phyloP scores from a whole-genome alignment of 768 basidiomycete genomes.

The Crepidotus variabilis region DNA sequence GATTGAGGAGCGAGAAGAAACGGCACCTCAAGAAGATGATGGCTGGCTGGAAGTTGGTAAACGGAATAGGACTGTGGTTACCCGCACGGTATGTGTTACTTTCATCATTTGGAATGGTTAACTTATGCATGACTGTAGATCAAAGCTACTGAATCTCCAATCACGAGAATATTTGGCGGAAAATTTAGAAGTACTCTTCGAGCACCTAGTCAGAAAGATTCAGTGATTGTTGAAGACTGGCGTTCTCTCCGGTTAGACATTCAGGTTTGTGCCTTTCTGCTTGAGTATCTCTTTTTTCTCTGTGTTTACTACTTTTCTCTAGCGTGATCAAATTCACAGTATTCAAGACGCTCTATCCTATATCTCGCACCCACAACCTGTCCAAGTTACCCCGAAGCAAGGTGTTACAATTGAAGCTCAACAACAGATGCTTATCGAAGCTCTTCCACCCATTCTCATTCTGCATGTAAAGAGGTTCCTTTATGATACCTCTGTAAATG shows the following conservation, averaged over 20 bases:
- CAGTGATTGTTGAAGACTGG: constrained; percentile 89
- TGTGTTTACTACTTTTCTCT: constrained; percentile 3
- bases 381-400: constrained; percentile 66
- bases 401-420: constrained; percentile 65
- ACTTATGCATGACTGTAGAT: constrained; percentile 38
- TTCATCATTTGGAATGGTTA: not conserved
- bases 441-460: constrained; percentile 78
- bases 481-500: constrained; percentile 72
- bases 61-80: constrained; percentile 75
- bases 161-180: constrained; percentile 91
- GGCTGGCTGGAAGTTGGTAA: constrained; percentile 95
- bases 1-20: constrained; percentile 44
- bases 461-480: constrained; percentile 90
- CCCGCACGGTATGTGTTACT: constrained; percentile 61
- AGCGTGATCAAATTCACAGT: constrained; percentile 72
- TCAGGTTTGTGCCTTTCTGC: constrained; percentile 44
- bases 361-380: constrained; percentile 75
- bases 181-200: constrained; percentile 83
- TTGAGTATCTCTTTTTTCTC: not conserved
- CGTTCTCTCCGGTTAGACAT: constrained; percentile 87
- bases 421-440: constrained; percentile 65
- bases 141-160: constrained; percentile 79
- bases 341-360: constrained; percentile 81
- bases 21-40: constrained; percentile 45
- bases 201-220: constrained; percentile 81